These are phyloP conservation scores for Ceratocystis destructans DNA, from an alignment of 2,329 filamentous ascomycete species.

Conservation along the genomic window DNA sequence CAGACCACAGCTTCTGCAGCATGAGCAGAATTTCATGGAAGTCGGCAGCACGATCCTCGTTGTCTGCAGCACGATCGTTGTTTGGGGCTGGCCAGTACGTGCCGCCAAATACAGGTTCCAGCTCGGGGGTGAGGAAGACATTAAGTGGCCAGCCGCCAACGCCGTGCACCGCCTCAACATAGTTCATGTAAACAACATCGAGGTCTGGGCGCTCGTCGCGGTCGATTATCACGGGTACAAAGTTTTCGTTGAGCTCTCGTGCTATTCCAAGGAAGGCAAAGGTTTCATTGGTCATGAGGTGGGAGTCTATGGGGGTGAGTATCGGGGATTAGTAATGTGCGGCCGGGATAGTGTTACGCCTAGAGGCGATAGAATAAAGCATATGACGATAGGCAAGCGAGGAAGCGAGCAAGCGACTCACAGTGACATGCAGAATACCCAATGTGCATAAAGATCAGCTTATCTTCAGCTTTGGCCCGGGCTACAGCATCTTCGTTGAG, in stretches of 20 bases:
- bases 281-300: slow-evolving; percentile 85
- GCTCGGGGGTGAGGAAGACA: slow-evolving; percentile 85
- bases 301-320: slow-evolving; percentile 44
- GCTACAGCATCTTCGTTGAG: slow-evolving; percentile 65
- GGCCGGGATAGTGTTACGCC: neutral
- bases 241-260: slow-evolving; percentile 66
- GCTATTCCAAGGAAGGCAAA: slow-evolving; percentile 77
- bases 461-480: slow-evolving; percentile 67
- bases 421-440: slow-evolving; percentile 94
- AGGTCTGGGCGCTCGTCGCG: slow-evolving; percentile 88
- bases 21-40: slow-evolving; percentile 76
- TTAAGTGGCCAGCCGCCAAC: slow-evolving; percentile 90
- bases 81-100: slow-evolving; percentile 88
- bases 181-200: slow-evolving; percentile 97
- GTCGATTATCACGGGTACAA: slow-evolving; percentile 86
- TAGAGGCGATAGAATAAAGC: neutral
- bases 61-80: slow-evolving; percentile 28
- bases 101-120: slow-evolving; percentile 88
- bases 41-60: slow-evolving; percentile 46
- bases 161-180: slow-evolving; percentile 82
- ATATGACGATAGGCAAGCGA: too few relatives aligned
- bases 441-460: slow-evolving; percentile 83
- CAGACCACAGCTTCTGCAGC: slow-evolving; percentile 60
- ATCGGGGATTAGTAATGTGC: slow-evolving; percentile 20
- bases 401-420: slow-evolving; percentile 33